Evolutionary conservation across 345 rosid species (phyloP).

Genomic region (Mercurialis annua): DNA sequence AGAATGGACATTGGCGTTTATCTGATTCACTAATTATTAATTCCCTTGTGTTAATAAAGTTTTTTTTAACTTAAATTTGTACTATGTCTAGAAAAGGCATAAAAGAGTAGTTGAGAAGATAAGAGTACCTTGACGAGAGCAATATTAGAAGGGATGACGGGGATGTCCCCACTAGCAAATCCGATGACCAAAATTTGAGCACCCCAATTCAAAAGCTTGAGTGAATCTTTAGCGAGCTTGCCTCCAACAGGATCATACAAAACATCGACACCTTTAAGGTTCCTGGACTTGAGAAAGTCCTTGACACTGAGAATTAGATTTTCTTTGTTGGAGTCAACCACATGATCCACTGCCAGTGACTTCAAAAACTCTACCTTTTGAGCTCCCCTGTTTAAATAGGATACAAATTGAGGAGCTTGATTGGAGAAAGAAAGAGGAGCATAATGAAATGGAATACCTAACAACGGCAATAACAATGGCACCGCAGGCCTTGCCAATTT

Average conservation of each 20-base stretch:
- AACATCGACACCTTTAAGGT: conserved; percentile 82
- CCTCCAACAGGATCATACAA: conserved; percentile 93
- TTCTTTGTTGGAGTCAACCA: conserved; percentile 61
- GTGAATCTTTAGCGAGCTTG: conserved; percentile 58
- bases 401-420: background rate
- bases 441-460: conserved; percentile 40
- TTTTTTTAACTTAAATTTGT: background rate
- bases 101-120: background rate
- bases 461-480: conserved; percentile 85
- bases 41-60: background rate
- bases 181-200: conserved; percentile 89
- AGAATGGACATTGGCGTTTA: background rate
- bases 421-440: background rate
- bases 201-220: conserved; percentile 92
- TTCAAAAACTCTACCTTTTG: conserved; percentile 70
- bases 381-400: conserved; percentile 46
- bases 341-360: conserved; percentile 82
- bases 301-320: conserved; percentile 63
- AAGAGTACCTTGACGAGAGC: conserved; percentile 80
- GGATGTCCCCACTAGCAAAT: conserved; percentile 89
- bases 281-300: conserved; percentile 65
- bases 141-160: conserved; percentile 76
- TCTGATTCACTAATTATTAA: background rate
- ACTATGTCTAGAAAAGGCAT: background rate
- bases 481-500: conserved; percentile 84